Conservation (phyloP, 768 basidiomycete genomes). For the Rubroboletus pulcherrimus region DNA sequence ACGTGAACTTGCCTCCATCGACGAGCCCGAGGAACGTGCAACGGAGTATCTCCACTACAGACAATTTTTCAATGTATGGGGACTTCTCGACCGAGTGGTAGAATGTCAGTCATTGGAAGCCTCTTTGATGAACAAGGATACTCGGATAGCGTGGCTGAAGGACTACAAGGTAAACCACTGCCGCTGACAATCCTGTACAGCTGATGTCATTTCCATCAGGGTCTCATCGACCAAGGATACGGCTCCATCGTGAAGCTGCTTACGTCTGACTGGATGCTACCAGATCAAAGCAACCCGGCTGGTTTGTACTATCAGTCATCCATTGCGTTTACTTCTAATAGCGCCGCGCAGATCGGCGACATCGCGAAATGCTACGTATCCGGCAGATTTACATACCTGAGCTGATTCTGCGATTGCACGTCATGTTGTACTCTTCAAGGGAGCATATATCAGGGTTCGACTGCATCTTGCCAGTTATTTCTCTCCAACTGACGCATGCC, state of each 20-base stretch:
- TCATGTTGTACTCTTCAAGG: conserved; percentile 62
- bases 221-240: conserved; percentile 57
- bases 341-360: conserved; percentile 51
- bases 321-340: not conserved
- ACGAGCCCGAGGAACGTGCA: conserved; percentile 66
- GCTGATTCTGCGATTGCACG: conserved; percentile 81
- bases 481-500: not conserved
- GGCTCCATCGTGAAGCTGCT: conserved; percentile 67
- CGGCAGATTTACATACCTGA: conserved; percentile 89
- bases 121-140: conserved; percentile 56
- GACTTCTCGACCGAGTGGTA: conserved; percentile 55
- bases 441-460: conserved; percentile 63
- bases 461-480: not conserved
- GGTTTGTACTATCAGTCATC: conserved; percentile 25
- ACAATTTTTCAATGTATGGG: conserved; percentile 78
- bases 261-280: conserved; percentile 73
- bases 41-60: conserved; percentile 77
- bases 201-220: conserved; percentile 31
- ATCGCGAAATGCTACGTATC: conserved; percentile 70
- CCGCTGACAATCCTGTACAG: not conserved
- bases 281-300: conserved; percentile 43
- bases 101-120: conserved; percentile 58
- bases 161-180: conserved; percentile 52
- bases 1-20: conserved; percentile 54
- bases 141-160: conserved; percentile 54